phyloP scores from a whole-genome alignment of 1,284 basidiomycete genomes.

The Microbotryum lychnidis-dioicae region DNA sequence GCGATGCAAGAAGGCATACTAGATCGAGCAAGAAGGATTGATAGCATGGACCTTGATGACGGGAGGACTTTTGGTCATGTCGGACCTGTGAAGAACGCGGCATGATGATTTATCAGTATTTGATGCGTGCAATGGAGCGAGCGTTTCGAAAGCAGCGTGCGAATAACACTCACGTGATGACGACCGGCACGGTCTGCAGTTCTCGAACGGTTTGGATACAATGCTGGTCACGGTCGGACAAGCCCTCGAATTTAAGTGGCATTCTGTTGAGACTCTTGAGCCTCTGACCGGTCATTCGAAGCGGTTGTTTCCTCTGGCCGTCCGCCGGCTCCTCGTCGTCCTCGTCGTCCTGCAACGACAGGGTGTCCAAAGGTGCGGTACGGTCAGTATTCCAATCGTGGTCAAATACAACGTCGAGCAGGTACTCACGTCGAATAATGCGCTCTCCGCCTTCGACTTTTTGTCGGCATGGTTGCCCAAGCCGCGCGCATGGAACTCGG shows the following conservation, averaged over 20 bases:
- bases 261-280: slow-evolving; percentile 38
- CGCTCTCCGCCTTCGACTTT: slow-evolving; percentile 73
- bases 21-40: no score
- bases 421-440: slow-evolving; percentile 60
- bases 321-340: no score
- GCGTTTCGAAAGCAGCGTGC: not conserved
- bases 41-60: slow-evolving; percentile 65
- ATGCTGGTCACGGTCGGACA: slow-evolving; percentile 67
- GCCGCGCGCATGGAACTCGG: slow-evolving; percentile 73
- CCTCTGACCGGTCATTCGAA: slow-evolving; percentile 40
- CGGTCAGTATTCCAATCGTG: no score
- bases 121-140: no score
- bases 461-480: no score
- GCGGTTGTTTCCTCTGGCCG: not conserved
- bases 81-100: slow-evolving; percentile 41
- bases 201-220: slow-evolving; percentile 88
- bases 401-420: no score
- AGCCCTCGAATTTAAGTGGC: slow-evolving; percentile 67
- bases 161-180: slow-evolving; percentile 54
- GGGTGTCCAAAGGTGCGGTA: no score
- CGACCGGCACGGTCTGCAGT: slow-evolving; percentile 68
- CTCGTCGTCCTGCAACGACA: no score
- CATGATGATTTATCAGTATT: no score
- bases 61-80: slow-evolving; percentile 86
- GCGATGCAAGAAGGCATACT: no score